Conservation (phyloP, 2,329 filamentous ascomycete genomes). For the Onygenales sp. region DNA sequence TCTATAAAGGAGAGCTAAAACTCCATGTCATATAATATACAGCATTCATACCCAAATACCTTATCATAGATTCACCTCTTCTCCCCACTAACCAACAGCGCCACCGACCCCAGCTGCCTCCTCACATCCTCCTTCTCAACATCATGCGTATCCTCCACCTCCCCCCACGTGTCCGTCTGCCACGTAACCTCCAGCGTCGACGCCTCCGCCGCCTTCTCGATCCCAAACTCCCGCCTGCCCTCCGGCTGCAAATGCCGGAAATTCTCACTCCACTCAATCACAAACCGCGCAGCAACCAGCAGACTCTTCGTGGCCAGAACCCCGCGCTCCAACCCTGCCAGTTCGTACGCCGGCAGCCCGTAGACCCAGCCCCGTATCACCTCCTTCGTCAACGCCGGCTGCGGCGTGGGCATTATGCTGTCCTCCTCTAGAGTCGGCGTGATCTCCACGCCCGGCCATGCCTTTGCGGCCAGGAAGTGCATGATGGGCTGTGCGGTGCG, state of each 20-base stretch:
- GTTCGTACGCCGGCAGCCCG: conserved; percentile 64
- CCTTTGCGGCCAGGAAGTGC: conserved; percentile 55
- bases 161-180: conserved; percentile 87
- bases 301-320: conserved; percentile 81
- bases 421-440: conserved; percentile 69
- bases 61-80: conserved; percentile 14
- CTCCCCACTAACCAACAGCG: conserved; percentile 65
- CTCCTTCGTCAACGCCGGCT: conserved; percentile 64
- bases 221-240: conserved; percentile 50
- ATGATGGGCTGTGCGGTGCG: conserved; percentile 61
- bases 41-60: no score
- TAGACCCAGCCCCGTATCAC: conserved; percentile 70
- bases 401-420: conserved; percentile 64
- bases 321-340: conserved; percentile 77
- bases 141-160: conserved; percentile 97
- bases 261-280: conserved; percentile 81
- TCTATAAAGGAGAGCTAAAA: no score
- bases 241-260: conserved; percentile 44
- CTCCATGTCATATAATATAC: no score
- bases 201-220: conserved; percentile 70
- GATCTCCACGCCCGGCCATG: conserved; percentile 80
- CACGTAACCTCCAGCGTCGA: conserved; percentile 78
- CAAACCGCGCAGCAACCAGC: conserved; percentile 62
- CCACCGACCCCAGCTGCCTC: conserved; percentile 78
- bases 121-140: conserved; percentile 84